A percentile compares a stretch with the other conserved stretches of the same genome.
Conservation (phyloP, 441 rosid genomes). For the Gossypium schwendimanii region DNA sequence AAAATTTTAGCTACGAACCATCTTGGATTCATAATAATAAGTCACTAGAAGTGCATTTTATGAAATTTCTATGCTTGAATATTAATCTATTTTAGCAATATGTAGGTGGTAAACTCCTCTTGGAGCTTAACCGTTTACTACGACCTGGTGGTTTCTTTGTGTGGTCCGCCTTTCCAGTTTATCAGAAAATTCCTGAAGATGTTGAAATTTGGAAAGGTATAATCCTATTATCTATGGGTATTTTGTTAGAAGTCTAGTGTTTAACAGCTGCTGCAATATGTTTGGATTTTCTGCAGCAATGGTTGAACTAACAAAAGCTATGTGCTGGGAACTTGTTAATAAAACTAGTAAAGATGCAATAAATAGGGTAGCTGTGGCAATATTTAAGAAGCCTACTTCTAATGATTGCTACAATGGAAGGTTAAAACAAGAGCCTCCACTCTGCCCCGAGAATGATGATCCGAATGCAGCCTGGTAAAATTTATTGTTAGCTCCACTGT, state of each 20-base stretch:
- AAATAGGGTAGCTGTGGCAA: slow-evolving; percentile 70
- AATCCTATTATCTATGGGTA: slow-evolving; percentile 1
- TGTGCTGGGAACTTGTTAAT: slow-evolving; percentile 86
- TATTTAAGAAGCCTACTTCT: slow-evolving; percentile 64
- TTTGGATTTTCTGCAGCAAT: slow-evolving; percentile 53
- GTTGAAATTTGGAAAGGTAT: slow-evolving; percentile 85
- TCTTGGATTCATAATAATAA: not conserved
- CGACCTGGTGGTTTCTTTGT: slow-evolving; percentile 93
- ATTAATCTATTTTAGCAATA: slow-evolving; percentile 7
- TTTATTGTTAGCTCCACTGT: not conserved
- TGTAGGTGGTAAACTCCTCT: slow-evolving; percentile 86
- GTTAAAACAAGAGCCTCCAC: slow-evolving; percentile 58
- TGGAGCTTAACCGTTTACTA: slow-evolving; percentile 85
- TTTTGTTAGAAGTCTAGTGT: slow-evolving; percentile 7
- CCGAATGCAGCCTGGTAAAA: slow-evolving; percentile 86
- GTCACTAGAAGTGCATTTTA: not conserved
- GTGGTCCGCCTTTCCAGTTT: slow-evolving; percentile 98
- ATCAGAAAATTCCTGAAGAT: slow-evolving; percentile 71
- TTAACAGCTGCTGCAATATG: slow-evolving; percentile 16
- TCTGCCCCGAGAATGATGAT: slow-evolving; percentile 72
- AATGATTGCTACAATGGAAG: slow-evolving; percentile 71
- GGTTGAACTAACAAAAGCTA: slow-evolving; percentile 52
- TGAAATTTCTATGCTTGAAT: not conserved
- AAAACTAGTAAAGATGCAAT: slow-evolving; percentile 45
- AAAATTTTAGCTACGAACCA: not conserved